Evolutionary conservation across 2,329 filamentous ascomycete species (phyloP), one percentile per base, ranked within the genome.

Genomic region (Claviceps capensis): DNA sequence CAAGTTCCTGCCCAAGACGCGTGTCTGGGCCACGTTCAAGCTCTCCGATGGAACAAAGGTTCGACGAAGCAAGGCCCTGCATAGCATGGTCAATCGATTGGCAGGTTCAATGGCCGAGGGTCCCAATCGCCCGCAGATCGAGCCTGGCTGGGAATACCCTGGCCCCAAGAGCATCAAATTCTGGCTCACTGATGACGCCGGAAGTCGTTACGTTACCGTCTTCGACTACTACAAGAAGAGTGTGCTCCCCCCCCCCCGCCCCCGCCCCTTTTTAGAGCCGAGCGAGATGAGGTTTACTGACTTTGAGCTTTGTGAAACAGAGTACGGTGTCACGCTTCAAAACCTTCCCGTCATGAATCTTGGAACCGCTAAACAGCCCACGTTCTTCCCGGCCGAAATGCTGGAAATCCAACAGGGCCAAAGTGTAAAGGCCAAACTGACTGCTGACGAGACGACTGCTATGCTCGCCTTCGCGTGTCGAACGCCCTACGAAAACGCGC

Each of bases 391-490:
- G 0, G 76, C 79, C 0, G 84, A 90, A 62, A 69, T 82, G 5
- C 82, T 85, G 55, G 65, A 69, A 4, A 74, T 93, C 2, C 62
- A 80, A 8, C 72, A 77, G 1, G 85, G 85, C 0, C 86, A 93
- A 60, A 65, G 76, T 0, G 73, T 81, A 22, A 78, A 76, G 41
- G 68, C 75, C 4, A 81, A 82, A 59, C 70, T 90, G 16, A 73
- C 64, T 0, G 69, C 74, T 0, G 65, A 72, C 0, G 84, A 91
- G 61, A 86, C 84, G 0, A 72, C 75, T 0, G 60, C 69, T 0
- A 90, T 93, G 86, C 80, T 91, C 46, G 68, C 68, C 0, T 87
- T 88, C 62, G 84, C 88, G 1, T 86, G 84, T 52, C 77, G 84
- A 4, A 69, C 69, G 0, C 86, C 87, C 0, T 73, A 73, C 1